Conservation (phyloP, 805 yeast genomes). For the Candida succiphila region DNA sequence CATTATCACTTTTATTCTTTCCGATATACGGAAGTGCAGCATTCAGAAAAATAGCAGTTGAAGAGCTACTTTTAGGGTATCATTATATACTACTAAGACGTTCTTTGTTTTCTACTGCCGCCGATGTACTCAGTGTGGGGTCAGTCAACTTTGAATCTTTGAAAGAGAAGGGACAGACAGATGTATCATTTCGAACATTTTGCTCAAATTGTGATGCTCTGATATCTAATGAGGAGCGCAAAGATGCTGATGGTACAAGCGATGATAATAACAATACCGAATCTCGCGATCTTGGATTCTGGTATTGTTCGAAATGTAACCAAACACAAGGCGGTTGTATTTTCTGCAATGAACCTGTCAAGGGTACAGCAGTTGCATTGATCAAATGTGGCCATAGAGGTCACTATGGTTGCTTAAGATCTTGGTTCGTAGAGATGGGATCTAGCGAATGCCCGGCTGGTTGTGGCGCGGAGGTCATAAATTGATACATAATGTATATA, state of each 20-base stretch:
- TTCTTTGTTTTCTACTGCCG: constrained; percentile 46
- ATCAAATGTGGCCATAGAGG: constrained; percentile 81
- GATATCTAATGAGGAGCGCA: constrained; percentile 49
- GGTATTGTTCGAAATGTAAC: constrained; percentile 78
- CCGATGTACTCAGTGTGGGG: constrained; percentile 38
- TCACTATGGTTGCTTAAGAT: constrained; percentile 68
- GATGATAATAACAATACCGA: too few species aligned
- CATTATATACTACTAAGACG: constrained; percentile 41
- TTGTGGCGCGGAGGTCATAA: constrained; percentile 28
- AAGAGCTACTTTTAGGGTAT: constrained; percentile 49
- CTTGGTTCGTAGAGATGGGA: constrained; percentile 63
- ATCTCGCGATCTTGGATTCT: constrained; percentile 62
- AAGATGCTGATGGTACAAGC: constrained; percentile 23
- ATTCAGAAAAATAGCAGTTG: constrained; percentile 22
- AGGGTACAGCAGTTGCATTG: constrained; percentile 52
- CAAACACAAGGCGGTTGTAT: constrained; percentile 58
- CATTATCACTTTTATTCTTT: constrained; percentile 45
- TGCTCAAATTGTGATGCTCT: constrained; percentile 53
- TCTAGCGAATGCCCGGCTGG: constrained; percentile 78
- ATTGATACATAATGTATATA: neutral
- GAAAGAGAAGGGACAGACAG: constrained; percentile 24
- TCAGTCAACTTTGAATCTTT: constrained; percentile 21
- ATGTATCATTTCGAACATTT: constrained; percentile 39
- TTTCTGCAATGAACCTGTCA: constrained; percentile 68
- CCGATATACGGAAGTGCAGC: constrained; percentile 23